Evolutionary conservation across 768 basidiomycete species (phyloP), one percentile per base, ranked within the genome.

Genomic region (Kwoniella bestiolae): DNA sequence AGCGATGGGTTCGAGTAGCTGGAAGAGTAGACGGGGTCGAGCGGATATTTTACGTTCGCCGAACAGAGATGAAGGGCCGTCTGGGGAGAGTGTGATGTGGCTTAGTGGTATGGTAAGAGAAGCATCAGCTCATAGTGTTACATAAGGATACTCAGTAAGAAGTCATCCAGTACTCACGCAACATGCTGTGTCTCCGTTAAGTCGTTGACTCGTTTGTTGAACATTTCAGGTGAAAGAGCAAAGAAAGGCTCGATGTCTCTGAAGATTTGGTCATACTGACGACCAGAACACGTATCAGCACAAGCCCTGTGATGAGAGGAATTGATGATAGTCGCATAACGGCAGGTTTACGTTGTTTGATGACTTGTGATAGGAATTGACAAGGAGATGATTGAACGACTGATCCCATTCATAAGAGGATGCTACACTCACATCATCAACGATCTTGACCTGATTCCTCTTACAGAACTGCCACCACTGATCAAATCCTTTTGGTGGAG

Each of bases 401-500:
- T n/a, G n/a, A n/a, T n/a, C n/a, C n/a, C n/a, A n/a, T n/a, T n/a
- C n/a, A n/a, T n/a, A n/a, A n/a, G n/a, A n/a, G n/a, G n/a, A n/a
- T n/a, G n/a, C n/a, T n/a, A 26, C 14, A 71, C 77, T 68, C 68
- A 79, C 77, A 60, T 98, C 95, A 78, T 98, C 95, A 0, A 90
- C 83, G 81, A 98, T 87, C 74, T 88, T 87, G 59, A 91, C 89
- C 2, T 86, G 82, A 80, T 91, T 86, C 61, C 86, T 83, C 80
- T 85, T 82, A 23, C 88, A 89, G 79, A 91, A 96, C 56, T 81
- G 77, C 87, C 89, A 95, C 94, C 95, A 97, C 25, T 85, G 82
- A 75, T 93, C 94, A 69, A 98, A 99, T 0, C 94, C 95, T 51
- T 85, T 87, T 0, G 95, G 94, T 14, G 95, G 95, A 29, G 87